These are phyloP conservation scores for Flagelloscypha sp. DNA, from an alignment of 768 basidiomycete species.

Conservation along the genomic window DNA sequence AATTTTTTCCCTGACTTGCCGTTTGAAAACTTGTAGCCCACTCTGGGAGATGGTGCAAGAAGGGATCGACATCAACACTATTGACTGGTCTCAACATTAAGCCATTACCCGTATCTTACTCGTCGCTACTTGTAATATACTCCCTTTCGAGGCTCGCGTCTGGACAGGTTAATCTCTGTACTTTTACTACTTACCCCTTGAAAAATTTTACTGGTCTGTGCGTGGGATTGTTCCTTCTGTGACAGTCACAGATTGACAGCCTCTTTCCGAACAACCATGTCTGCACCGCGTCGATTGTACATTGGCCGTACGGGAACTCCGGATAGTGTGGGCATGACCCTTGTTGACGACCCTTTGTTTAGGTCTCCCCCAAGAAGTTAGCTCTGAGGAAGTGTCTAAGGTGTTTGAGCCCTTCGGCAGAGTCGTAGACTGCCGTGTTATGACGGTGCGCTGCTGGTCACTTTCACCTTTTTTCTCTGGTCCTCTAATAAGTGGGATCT, in stretches of 20 bases:
- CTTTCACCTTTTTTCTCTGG: background rate
- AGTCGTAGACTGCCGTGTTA: conserved; percentile 86
- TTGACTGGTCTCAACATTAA: conserved; percentile 82
- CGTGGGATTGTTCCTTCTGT: too few species aligned
- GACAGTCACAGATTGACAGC: too few species aligned
- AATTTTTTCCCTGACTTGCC: conserved; percentile 2
- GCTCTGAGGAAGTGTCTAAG: conserved; percentile 77
- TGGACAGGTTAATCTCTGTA: too few species aligned
- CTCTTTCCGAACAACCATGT: too few species aligned
- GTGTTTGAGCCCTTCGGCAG: conserved; percentile 88
- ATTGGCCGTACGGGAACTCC: too few species aligned
- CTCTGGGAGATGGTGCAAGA: conserved; percentile 99
- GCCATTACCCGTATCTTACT: conserved; percentile 6
- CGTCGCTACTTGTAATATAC: too few species aligned
- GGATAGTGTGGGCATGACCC: too few species aligned
- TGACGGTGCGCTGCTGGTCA: conserved; percentile 61
- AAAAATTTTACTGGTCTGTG: too few species aligned
- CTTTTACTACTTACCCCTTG: too few species aligned
- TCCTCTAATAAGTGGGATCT: background rate
- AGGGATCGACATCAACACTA: conserved; percentile 91
- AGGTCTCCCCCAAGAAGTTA: conserved; percentile 81
- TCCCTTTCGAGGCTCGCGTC: too few species aligned
- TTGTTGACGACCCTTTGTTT: conserved; percentile 3
- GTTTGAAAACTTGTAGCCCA: conserved; percentile 42
- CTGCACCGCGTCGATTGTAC: too few species aligned